Evolutionary conservation across 192 early-diverging fungal genomes (phyloP).

Genomic region (Coemansia sp.): DNA sequence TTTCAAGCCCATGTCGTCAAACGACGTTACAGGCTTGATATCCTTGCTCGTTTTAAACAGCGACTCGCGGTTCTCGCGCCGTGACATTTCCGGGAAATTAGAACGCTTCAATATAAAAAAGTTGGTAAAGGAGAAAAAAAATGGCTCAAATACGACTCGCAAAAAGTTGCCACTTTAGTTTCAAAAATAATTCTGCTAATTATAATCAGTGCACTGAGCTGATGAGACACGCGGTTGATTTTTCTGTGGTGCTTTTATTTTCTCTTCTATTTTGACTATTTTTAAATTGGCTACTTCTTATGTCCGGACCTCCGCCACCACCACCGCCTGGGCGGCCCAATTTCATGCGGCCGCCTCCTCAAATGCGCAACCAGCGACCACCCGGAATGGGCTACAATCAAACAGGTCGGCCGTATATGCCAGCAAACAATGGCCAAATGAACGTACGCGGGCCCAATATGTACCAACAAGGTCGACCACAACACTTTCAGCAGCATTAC

Average conservation of each 20-base stretch:
- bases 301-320: constrained; percentile 23
- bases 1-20: constrained; percentile 96
- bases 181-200: too few relatives aligned
- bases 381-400: constrained; percentile 22
- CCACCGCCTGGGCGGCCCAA: constrained; percentile 16
- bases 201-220: too few relatives aligned
- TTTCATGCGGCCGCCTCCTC: constrained; percentile 9
- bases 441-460: constrained; percentile 20
- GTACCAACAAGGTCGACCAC: background rate
- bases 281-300: constrained; percentile 1
- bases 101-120: too few relatives aligned
- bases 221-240: too few relatives aligned
- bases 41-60: constrained; percentile 75
- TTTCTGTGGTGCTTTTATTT: too few relatives aligned
- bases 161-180: too few relatives aligned
- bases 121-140: too few relatives aligned
- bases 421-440: constrained; percentile 24
- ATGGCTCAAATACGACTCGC: too few relatives aligned
- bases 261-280: too few relatives aligned
- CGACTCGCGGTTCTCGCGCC: constrained; percentile 2
- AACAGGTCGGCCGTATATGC: constrained; percentile 22
- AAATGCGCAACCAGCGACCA: constrained; percentile 16
- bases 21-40: constrained; percentile 82
- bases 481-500: background rate
- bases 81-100: constrained; percentile 6